Percentiles rank a stretch among this genome's conserved stretches.
Conservation (phyloP, 164 flowering plant species). For the Euptelea pleiosperma region DNA sequence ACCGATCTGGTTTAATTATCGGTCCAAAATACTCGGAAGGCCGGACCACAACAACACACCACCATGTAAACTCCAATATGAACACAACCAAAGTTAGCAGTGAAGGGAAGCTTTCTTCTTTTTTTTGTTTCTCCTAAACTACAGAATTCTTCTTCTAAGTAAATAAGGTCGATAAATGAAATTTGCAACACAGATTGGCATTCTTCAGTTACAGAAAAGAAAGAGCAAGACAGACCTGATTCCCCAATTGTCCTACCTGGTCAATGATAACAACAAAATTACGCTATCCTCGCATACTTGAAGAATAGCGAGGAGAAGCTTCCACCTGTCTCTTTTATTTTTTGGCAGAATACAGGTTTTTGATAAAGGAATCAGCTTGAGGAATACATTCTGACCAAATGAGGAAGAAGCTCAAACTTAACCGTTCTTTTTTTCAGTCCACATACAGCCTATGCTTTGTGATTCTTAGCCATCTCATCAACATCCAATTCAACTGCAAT, state of each 20-base stretch:
- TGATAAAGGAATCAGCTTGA: slow-evolving; percentile 1
- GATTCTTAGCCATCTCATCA: slow-evolving; percentile 79
- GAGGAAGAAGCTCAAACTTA: background rate
- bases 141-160: too few relatives aligned
- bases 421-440: background rate
- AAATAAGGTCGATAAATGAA: too few relatives aligned
- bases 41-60: too few relatives aligned
- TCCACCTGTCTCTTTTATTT: slow-evolving; percentile 1
- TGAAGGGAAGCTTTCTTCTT: too few relatives aligned
- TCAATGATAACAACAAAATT: background rate
- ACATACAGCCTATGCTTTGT: slow-evolving; percentile 37
- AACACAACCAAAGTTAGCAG: too few relatives aligned
- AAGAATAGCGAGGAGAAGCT: background rate
- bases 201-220: slow-evolving; percentile 1
- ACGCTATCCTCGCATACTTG: background rate
- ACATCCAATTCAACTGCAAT: slow-evolving; percentile 85
- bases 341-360: slow-evolving; percentile 3
- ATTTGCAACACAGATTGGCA: background rate
- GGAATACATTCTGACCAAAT: background rate
- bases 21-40: too few relatives aligned
- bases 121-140: too few relatives aligned
- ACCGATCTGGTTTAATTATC: too few relatives aligned
- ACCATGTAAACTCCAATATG: too few relatives aligned
- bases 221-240: background rate
- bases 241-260: background rate